phyloP scores from a whole-genome alignment of 2,329 filamentous ascomycete species.

The Zymoseptoria brevis region DNA sequence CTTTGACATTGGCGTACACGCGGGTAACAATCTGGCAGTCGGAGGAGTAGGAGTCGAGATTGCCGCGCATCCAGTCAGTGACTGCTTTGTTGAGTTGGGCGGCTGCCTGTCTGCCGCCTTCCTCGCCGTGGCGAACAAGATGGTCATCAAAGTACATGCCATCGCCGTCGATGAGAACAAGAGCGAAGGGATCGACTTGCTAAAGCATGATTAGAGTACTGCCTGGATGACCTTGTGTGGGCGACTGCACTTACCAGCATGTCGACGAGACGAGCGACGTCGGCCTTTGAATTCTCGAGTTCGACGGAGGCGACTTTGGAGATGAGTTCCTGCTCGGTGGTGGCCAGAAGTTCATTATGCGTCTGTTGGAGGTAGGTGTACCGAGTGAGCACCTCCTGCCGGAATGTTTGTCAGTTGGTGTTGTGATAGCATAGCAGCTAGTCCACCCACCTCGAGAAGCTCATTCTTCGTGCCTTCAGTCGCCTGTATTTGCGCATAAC shows the following conservation, averaged over 20 bases:
- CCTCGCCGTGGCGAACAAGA: conserved; percentile 30
- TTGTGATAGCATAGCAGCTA: background rate
- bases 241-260: conserved; percentile 20
- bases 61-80: conserved; percentile 34
- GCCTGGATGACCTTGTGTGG: background rate
- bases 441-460: conserved; percentile 24
- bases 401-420: conserved; percentile 1
- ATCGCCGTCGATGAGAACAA: conserved; percentile 56
- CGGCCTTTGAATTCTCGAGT: conserved; percentile 6
- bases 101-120: conserved; percentile 51
- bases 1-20: conserved; percentile 39
- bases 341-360: conserved; percentile 19
- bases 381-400: conserved; percentile 34
- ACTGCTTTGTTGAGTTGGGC: conserved; percentile 45
- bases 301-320: conserved; percentile 16
- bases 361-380: conserved; percentile 32
- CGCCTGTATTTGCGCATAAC: conserved; percentile 26
- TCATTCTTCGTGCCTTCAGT: conserved; percentile 27
- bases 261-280: conserved; percentile 9
- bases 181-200: conserved; percentile 49
- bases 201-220: conserved; percentile 10
- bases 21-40: conserved; percentile 41
- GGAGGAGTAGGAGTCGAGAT: conserved; percentile 24
- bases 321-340: conserved; percentile 15
- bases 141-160: conserved; percentile 40